These are phyloP conservation scores for Penicillium sp. DNA, from an alignment of 2,329 filamentous ascomycete genomes.

Conservation along the genomic window DNA sequence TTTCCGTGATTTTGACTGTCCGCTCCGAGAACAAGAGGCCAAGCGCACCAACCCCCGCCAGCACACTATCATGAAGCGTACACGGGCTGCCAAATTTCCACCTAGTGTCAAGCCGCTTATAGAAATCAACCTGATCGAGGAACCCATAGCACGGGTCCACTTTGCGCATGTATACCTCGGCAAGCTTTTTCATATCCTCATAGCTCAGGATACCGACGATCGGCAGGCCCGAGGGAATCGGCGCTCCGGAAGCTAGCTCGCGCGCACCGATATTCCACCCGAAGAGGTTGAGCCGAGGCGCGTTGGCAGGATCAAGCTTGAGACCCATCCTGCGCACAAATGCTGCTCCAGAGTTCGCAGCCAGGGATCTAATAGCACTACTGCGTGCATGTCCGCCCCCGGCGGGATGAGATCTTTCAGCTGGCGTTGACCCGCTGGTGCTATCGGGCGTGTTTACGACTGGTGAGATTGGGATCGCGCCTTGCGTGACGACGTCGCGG, in stretches of 20 bases:
- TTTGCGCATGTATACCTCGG: slow-evolving; percentile 56
- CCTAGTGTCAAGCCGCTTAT: slow-evolving; percentile 27
- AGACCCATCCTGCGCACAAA: slow-evolving; percentile 59
- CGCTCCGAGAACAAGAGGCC: slow-evolving; percentile 56
- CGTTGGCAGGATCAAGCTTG: slow-evolving; percentile 57
- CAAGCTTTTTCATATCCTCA: slow-evolving; percentile 51
- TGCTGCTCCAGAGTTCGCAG: slow-evolving; percentile 61
- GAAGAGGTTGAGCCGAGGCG: slow-evolving; percentile 58
- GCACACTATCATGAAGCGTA: slow-evolving; percentile 50
- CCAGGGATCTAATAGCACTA: slow-evolving; percentile 36
- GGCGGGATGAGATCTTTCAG: too few relatives aligned
- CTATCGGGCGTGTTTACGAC: too few relatives aligned
- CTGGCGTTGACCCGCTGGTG: too few relatives aligned
- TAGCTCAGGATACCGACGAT: slow-evolving; percentile 54
- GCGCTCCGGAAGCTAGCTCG: slow-evolving; percentile 26
- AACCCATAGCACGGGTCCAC: slow-evolving; percentile 60
- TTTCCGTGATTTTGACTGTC: slow-evolving; percentile 48
- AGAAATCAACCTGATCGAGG: slow-evolving; percentile 35
- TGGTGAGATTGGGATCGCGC: too few relatives aligned
- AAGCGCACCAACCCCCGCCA: slow-evolving; percentile 59
- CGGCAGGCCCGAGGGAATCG: slow-evolving; percentile 22
- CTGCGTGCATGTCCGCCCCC: too few relatives aligned
- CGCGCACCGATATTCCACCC: slow-evolving; percentile 57
- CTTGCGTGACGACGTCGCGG: too few relatives aligned
- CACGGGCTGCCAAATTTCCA: slow-evolving; percentile 28